Evolutionary conservation across 139 green algal genomes (phyloP), one percentile per base, ranked within the genome.

Genomic region (Zygnema circumcarinatum): DNA sequence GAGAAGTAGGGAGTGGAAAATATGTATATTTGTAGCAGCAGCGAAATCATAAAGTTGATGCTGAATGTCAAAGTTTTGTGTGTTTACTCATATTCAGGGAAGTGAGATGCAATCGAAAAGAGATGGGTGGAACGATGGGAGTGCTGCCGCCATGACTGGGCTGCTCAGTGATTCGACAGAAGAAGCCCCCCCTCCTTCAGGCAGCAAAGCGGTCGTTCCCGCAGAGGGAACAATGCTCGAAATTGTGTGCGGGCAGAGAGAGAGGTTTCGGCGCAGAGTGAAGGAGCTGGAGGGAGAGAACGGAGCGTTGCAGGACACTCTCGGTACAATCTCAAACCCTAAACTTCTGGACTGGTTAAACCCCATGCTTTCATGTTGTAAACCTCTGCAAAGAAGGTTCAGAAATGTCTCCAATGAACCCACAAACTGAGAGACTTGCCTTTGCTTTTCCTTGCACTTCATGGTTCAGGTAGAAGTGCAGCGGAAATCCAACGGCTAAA

Each of bases 181-280:
- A 20, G 69, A 78, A 25, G 7, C 16, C 7, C 7, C 47, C 7
- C 16, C 47, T 7, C 47, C 47, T 25, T 7, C 7, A 25, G 47
- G 47, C 47, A 62, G 47, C 16, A n/a, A n/a, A 36, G 47, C 11
- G n/a, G 52, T 1, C 1, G 52, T 56, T 29, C 56, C 35, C 25
- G 25, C 25, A 31, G 84, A 91, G 31, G n/a, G 76, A 25, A 74
- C 35, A 2, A 97, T 98, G 95, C 40, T 98, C 56, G 53, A 86
- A 1, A 95, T 97, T 38, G 83, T 98, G 73, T 94, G 91, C 76
- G 92, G 85, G 33, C 96, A 98, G 83, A 86, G 96, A 20, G 96
- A 98, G 90, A 81, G 96, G 56, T 94, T 98, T 42, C 84, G 93
- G 1, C 72, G 76, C 36, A 86, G 93, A 22, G 92, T 93, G 31